Conservation (phyloP, 306 rosid species). For the Begonia masoniana region DNA sequence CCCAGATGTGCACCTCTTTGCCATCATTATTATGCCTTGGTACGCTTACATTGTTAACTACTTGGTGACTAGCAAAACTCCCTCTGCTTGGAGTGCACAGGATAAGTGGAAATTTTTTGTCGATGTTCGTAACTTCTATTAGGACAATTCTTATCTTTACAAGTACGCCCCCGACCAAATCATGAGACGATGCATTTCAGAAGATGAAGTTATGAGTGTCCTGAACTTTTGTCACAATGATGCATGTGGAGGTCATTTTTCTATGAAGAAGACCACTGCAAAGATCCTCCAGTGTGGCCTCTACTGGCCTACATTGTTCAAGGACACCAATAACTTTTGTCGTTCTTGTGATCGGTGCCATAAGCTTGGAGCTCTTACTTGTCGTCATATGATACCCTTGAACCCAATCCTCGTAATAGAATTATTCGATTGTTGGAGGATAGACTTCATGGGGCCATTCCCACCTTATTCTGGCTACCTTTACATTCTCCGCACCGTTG, state of each 20-base stretch:
- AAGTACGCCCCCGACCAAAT: background rate
- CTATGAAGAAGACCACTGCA: background rate
- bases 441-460: constrained; percentile 1
- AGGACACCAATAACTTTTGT: too few species aligned
- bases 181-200: constrained; percentile 1
- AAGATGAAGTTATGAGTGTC: background rate
- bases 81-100: background rate
- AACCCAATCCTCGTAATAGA: background rate
- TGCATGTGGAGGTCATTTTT: background rate
- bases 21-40: too few species aligned
- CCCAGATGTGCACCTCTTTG: too few species aligned
- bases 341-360: too few species aligned
- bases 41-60: too few species aligned
- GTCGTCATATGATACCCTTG: too few species aligned
- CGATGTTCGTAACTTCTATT: background rate
- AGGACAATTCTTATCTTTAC: background rate
- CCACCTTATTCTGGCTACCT: background rate
- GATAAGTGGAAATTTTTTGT: background rate
- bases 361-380: too few species aligned
- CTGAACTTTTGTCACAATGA: background rate
- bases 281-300: background rate
- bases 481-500: too few species aligned
- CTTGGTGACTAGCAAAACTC: background rate
- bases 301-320: too few species aligned
- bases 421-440: background rate